phyloP scores from a whole-genome alignment of 2,329 filamentous ascomycete species.

The Tolypocladium guangdongense region DNA sequence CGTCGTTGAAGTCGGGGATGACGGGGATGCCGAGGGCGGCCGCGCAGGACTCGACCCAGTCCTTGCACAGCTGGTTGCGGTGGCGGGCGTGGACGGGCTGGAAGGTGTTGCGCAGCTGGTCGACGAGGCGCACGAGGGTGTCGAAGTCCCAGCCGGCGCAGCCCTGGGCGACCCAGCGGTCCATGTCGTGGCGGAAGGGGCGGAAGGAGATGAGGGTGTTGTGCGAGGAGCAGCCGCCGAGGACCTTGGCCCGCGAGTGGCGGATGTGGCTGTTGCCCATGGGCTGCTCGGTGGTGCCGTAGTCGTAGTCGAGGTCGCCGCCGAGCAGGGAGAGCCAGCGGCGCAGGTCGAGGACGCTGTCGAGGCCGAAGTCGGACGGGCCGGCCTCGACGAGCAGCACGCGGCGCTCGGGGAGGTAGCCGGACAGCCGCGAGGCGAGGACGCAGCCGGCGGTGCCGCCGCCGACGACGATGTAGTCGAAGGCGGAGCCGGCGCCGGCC shows the following conservation, averaged over 20 bases:
- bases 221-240: slow-evolving; percentile 87
- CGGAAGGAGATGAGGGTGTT: slow-evolving; percentile 92
- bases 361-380: slow-evolving; percentile 80
- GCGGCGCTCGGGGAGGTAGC: slow-evolving; percentile 73
- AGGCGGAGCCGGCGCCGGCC: slow-evolving; percentile 52
- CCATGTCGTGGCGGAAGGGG: slow-evolving; percentile 79
- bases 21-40: slow-evolving; percentile 70
- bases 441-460: slow-evolving; percentile 83
- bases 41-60: slow-evolving; percentile 78
- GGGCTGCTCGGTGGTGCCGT: slow-evolving; percentile 79
- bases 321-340: slow-evolving; percentile 80
- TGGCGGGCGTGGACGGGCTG: slow-evolving; percentile 79
- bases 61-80: slow-evolving; percentile 81
- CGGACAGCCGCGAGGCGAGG: slow-evolving; percentile 65
- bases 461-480: slow-evolving; percentile 78
- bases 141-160: slow-evolving; percentile 82
- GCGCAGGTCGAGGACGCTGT: slow-evolving; percentile 75
- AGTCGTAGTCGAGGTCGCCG: slow-evolving; percentile 85
- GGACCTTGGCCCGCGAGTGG: slow-evolving; percentile 83
- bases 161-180: slow-evolving; percentile 72
- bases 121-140: slow-evolving; percentile 68
- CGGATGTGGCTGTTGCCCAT: slow-evolving; percentile 87
- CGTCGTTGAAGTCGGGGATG: slow-evolving; percentile 75
- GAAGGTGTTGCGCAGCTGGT: slow-evolving; percentile 81
- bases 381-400: slow-evolving; percentile 80